Base-by-base conservation (phyloP, 2,329 filamentous ascomycete genomes). In the Penicillium sp. region DNA sequence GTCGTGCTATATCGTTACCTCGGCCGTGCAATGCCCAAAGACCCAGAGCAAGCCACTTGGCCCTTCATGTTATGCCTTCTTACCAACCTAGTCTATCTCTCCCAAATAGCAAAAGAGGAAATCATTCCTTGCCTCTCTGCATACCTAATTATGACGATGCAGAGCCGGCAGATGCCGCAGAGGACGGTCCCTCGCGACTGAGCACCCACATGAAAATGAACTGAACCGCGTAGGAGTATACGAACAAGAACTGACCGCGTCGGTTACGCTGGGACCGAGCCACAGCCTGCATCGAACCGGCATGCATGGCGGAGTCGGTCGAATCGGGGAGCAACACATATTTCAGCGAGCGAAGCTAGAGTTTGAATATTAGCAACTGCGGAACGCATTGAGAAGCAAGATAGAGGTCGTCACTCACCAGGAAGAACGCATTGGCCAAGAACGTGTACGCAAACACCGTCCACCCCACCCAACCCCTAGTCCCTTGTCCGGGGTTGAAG, bases 151-250 rank as follows among this genome's bases (percentile, higher is more conserved):
- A 46, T 50, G 44, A 36, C 16, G 50, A 64, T 48, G 52, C 61
- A 40, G 64, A 65, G 49, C 59, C 57, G 53, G 63, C 57, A 38
- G 51, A 61, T 61, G 59, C 36, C n/a, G 70, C 62, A 29, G 50
- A 52, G 19, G 74, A 67, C 2, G 76, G 75, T n/a, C 78, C 78
- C 65, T 83, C 77, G 25, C 82, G 77, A 62, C 78, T 89, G 60
- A 90, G 75, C 69, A 87, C 82, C 87, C 93, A 94, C 92, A 97
- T 99, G 75, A 97, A 96, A 55, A 92, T 79, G 65, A 97, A 84
- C 78, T 99, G 94, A 55, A 97, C 88, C 54, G 95, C 81, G 75
- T 97, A 99, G 44, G 92, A 93, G 77, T 99, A 97, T 65, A 92
- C 82, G 75, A 96, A 96, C 64, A 97, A 81, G 70, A 96, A 96